Evolutionary conservation across 495 filamentous ascomycete species (phyloP), one percentile per base, ranked within the genome.

Genomic region (Penicillium alfredii): DNA sequence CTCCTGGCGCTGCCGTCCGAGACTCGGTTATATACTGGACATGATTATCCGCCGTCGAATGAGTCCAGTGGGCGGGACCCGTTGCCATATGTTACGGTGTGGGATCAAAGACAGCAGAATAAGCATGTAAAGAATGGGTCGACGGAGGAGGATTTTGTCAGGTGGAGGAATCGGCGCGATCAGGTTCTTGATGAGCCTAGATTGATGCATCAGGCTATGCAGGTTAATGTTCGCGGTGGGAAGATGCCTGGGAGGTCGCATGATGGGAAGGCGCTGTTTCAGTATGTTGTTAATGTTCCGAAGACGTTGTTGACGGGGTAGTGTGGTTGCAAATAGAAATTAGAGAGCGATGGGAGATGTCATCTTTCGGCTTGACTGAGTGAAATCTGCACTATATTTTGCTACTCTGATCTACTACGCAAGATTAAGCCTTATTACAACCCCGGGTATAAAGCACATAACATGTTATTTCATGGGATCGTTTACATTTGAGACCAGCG

Each of bases 221-320:
- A 78, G 53, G 40, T 75, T 1, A 78, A 78, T 39, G 63, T 77
- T 24, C 55, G 72, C 8, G 70, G 50, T 1, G 72, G 71, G 0
- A 40, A 45, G 35, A 49, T 76, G 43, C 70, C 72, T 8, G 35
- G 34, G 1, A 38, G 22, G 16, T 42, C 42, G 10, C 34, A 39
- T 33, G 18, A 42, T 30, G 40, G 44, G 6, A 38, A 49, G 8
- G 35, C 30, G 7, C 38, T 44, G 22, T 8, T 44, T 13, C 21
- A 37, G 6, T 45, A 38, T 30, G 17, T 40, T 15, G 34, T 40
- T 8, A 28, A 33, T 27, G 42, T 39, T 0, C 47, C 38, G 0
- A 31, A 38, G 6, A 18, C 12, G 5, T 9, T 42, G 8, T 19
- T 49, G 20, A 32, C 35, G 4, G 40, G 40, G 8, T 24, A 14